Evolutionary conservation across 371 early-diverging fungal species (phyloP), one percentile per base, ranked within the genome.

Genomic region (Neoconidiobolus thromboides): DNA sequence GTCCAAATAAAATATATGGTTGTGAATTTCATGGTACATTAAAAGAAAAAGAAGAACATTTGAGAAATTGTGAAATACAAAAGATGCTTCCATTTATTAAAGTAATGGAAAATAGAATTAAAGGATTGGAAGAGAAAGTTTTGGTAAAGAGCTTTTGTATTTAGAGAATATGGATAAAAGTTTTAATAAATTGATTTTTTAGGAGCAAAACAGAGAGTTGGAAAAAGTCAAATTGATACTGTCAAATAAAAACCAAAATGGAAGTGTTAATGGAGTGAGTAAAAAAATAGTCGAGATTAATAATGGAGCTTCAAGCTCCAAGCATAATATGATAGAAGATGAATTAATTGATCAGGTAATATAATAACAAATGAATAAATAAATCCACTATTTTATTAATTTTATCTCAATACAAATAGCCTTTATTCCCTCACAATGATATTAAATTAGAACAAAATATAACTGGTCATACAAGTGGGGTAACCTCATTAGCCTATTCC

Each of bases 401-500:
- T 12, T 47, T 47, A 14, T 47, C 14, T 47, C 26, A 26, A 26
- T 26, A 26, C 26, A 26, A 47, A 12, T 47, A 14, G 14, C 48
- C 14, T 47, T 47, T 47, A 12, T 47, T 12, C 10, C 48, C 14
- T 47, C 14, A 47, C 12, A 47, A 14, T 47, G 12, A 47, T 12
- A 14, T 14, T 14, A 47, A 47, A 47, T 10, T 12, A 47, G 48
- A 14, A 14, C 14, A 14, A 10, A 10, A 47, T 47, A 47, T 82
- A 48, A 64, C 68, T 3, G 71, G 68, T 5, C 71, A 76, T 54
- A 64, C 69, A 1, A 70, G 79, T 51, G 83, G 83, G 7, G 78
- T 82, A 1, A 79, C 83, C 2, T 75, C 81, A 3, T 62, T 82
- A 10, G 76, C 76, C 0, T 74, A 73, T 58, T 64, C 64, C 12